Evolutionary conservation across 129 eudicot species (phyloP).

Genomic region (Artemisia annua): DNA sequence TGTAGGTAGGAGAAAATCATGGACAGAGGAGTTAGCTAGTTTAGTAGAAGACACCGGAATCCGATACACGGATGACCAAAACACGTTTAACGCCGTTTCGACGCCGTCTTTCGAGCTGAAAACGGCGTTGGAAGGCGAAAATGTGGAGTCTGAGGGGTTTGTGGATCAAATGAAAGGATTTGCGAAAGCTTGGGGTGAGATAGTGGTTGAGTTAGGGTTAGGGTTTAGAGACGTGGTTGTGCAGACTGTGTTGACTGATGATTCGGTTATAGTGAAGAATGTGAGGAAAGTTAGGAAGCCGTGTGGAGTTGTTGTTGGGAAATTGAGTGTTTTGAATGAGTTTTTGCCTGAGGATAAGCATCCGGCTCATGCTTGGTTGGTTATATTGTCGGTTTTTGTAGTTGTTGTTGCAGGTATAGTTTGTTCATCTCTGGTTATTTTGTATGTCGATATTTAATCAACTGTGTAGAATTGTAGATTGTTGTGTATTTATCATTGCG

Average conservation of each 20-base stretch:
- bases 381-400: conserved; percentile 59
- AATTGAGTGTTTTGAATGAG: conserved; percentile 68
- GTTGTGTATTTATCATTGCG: too few species aligned
- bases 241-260: conserved; percentile 71
- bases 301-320: conserved; percentile 35
- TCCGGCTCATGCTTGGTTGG: conserved; percentile 80
- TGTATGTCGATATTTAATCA: too few species aligned
- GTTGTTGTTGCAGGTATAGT: conserved; percentile 33
- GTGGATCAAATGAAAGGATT: conserved; percentile 89
- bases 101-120: conserved; percentile 39
- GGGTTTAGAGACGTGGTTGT: conserved; percentile 75
- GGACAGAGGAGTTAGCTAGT: conserved; percentile 90
- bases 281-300: conserved; percentile 36
- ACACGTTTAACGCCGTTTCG: conserved; percentile 10
- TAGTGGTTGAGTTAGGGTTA: conserved; percentile 65
- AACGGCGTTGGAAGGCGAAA: conserved; percentile 31
- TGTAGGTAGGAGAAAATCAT: conserved; percentile 47
- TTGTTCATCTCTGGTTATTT: background rate
- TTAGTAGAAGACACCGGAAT: conserved; percentile 72
- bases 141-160: conserved; percentile 58
- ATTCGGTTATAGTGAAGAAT: conserved; percentile 59
- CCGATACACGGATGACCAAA: conserved; percentile 45
- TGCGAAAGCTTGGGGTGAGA: conserved; percentile 87
- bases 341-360: conserved; percentile 96
- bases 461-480: too few species aligned